phyloP scores from a whole-genome alignment of 495 filamentous ascomycete species.

The Daldinia bambusicola region DNA sequence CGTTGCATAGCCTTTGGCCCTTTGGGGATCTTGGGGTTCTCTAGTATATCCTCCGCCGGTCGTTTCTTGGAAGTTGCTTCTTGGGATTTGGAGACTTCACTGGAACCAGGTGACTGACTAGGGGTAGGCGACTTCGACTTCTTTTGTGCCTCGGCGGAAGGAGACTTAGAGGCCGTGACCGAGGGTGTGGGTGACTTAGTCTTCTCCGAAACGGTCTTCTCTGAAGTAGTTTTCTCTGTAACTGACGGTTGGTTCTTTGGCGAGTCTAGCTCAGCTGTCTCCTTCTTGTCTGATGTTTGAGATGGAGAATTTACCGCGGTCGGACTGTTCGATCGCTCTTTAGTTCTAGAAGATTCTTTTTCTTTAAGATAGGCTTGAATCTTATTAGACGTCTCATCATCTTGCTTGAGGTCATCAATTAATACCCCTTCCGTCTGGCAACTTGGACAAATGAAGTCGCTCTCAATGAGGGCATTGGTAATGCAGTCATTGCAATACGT shows the following conservation, averaged over 20 bases:
- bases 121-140: conserved; percentile 45
- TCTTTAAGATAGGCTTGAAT: conserved; percentile 80
- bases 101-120: conserved; percentile 44
- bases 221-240: conserved; percentile 44
- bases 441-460: conserved; percentile 93
- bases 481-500: conserved; percentile 99
- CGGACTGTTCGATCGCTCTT: conserved; percentile 54
- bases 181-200: conserved; percentile 54
- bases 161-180: conserved; percentile 41
- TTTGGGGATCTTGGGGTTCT: conserved; percentile 71
- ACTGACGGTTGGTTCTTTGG: conserved; percentile 30
- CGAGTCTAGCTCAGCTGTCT: conserved; percentile 32
- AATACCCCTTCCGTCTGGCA: conserved; percentile 90
- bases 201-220: conserved; percentile 47
- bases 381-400: conserved; percentile 79
- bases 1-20: conserved; percentile 68
- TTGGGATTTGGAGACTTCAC: conserved; percentile 54
- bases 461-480: conserved; percentile 95
- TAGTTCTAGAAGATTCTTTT: conserved; percentile 70
- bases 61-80: conserved; percentile 73
- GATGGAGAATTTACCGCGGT: conserved; percentile 47
- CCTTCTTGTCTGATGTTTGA: conserved; percentile 40
- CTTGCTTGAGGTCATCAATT: conserved; percentile 86
- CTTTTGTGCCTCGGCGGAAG: conserved; percentile 30
- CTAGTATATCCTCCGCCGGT: conserved; percentile 76